Conservation (phyloP, 2,329 filamentous ascomycete species). For the Paecilomyces niveus region DNA sequence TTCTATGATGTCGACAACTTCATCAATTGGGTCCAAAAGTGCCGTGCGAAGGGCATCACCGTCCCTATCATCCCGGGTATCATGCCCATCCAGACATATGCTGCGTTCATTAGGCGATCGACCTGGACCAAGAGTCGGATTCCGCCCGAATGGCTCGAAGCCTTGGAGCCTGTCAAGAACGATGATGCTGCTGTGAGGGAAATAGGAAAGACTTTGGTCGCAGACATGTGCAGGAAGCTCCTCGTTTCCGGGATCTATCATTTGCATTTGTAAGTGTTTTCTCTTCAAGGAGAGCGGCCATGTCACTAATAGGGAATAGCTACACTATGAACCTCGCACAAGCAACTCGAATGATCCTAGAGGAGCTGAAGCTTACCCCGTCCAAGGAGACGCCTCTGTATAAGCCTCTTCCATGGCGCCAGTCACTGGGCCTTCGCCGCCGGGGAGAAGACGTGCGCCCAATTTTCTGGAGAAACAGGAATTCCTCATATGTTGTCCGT, state of each 20-base stretch:
- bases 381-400: constrained; percentile 70
- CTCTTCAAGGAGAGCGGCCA: background rate
- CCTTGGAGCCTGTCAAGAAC: constrained; percentile 89
- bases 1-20: constrained; percentile 98
- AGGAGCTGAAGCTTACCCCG: constrained; percentile 78
- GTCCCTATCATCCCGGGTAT: constrained; percentile 80
- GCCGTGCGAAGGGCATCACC: constrained; percentile 74
- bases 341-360: constrained; percentile 86
- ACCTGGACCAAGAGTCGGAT: constrained; percentile 86
- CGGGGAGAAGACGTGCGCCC: constrained; percentile 92
- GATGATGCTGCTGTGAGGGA: constrained; percentile 90
- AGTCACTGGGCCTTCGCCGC: constrained; percentile 81
- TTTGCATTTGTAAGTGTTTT: constrained; percentile 65
- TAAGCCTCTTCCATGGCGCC: constrained; percentile 91
- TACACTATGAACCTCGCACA: constrained; percentile 99
- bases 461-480: constrained; percentile 97
- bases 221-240: constrained; percentile 82
- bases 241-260: constrained; percentile 76
- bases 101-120: constrained; percentile 80
- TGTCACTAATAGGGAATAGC: constrained; percentile 22
- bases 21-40: constrained; percentile 79
- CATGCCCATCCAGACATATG: constrained; percentile 93
- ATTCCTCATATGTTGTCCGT: constrained; percentile 88
- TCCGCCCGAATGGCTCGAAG: constrained; percentile 71
- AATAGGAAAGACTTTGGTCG: constrained; percentile 78